Evolutionary conservation across 2,329 filamentous ascomycete genomes (phyloP).

Genomic region (Nigrospora sphaerica): DNA sequence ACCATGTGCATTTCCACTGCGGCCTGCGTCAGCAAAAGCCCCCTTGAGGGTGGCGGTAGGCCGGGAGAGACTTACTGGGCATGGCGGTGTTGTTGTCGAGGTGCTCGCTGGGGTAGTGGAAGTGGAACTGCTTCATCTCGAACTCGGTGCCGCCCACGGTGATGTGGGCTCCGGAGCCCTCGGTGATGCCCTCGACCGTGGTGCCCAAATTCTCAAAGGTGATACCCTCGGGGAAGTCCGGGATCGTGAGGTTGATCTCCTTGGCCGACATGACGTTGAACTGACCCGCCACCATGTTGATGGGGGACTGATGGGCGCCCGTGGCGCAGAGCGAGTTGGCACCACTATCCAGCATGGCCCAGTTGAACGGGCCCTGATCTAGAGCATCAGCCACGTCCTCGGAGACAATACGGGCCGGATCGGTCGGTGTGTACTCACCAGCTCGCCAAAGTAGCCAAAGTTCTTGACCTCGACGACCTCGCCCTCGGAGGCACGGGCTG

Average conservation of each 20-base stretch:
- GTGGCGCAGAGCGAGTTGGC: conserved; percentile 42
- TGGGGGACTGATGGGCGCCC: conserved; percentile 50
- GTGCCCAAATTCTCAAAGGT: conserved; percentile 51
- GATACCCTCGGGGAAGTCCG: conserved; percentile 32
- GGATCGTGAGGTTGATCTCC: conserved; percentile 29
- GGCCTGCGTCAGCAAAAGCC: background rate
- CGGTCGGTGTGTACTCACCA: conserved; percentile 2
- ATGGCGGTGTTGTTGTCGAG: conserved; percentile 35
- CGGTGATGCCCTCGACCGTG: conserved; percentile 48
- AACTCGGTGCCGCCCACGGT: conserved; percentile 26
- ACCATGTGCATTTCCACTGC: conserved; percentile 54
- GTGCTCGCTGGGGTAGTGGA: conserved; percentile 43
- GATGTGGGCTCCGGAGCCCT: conserved; percentile 30
- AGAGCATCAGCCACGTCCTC: background rate
- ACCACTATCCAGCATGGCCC: conserved; percentile 22
- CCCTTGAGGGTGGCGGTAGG: background rate
- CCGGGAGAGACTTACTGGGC: conserved; percentile 25
- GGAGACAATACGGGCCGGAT: background rate
- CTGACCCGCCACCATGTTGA: conserved; percentile 38
- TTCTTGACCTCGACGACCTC: conserved; percentile 19
- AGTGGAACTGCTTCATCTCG: conserved; percentile 39
- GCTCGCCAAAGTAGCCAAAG: conserved; percentile 22
- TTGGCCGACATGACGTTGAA: conserved; percentile 23
- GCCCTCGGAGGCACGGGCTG: conserved; percentile 16
- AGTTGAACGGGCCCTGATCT: conserved; percentile 22